Base-by-base conservation (phyloP, 768 basidiomycete genomes). In the Suillus paluster region DNA sequence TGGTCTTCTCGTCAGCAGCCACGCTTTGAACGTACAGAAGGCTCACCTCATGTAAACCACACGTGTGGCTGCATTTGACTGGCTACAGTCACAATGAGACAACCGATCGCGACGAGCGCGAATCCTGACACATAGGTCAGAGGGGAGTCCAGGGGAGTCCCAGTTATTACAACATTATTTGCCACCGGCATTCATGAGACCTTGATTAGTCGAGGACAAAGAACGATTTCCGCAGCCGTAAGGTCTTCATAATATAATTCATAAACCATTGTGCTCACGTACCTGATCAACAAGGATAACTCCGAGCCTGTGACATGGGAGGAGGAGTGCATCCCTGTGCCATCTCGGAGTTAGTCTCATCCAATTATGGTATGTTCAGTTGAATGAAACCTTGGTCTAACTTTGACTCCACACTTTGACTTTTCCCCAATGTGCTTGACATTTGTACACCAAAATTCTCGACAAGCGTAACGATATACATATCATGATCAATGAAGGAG, bases 1-100 rank as follows among this genome's bases (percentile, higher is more conserved):
- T 70, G 66, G 67, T 72, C 30, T 27, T 71, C 70, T 75, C 70
- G 70, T 77, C 70, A 68, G 66, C 61, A 61, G 74, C 74, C 75
- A 75, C 75, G 73, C 71, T 73, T 73, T 71, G 70, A 66, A 70
- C 68, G 67, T 61, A 70, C 73, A 69, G 67, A 71, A 69, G 72
- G 69, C 73, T 57, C 69, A 75, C 74, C 74, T 75, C 74, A 77
- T 75, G 74, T 74, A 75, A 75, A 70, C 74, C 72, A 70, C 76
- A 69, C 67, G 64, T 63, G 64, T 66, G 71, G 41, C 63, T 75
- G 69, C 68, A 65, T 67, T 67, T 50, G 68, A 70, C 46, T 61
- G 57, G 27, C 44, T 61, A 74, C 64, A 71, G 68, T 70, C 75
- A 71, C 73, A 42, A 69, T 66, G 71, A 72, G 67, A 67, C 69